phyloP scores from a whole-genome alignment of 2,329 filamentous ascomycete species.

The Colletotrichum gloeosporioides region DNA sequence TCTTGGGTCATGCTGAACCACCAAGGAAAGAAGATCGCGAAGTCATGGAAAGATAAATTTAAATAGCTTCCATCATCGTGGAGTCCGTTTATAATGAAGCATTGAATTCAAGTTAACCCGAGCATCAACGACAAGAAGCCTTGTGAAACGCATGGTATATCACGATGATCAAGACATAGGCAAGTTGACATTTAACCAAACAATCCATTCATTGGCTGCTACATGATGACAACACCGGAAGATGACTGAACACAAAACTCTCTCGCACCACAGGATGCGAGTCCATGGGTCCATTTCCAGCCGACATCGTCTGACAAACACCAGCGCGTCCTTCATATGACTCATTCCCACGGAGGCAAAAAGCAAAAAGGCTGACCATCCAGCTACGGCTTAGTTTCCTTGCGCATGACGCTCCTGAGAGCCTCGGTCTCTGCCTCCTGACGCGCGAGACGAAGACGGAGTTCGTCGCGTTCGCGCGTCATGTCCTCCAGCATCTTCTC shows the following conservation, averaged over 20 bases:
- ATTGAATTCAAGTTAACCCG: neutral
- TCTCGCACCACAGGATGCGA: neutral
- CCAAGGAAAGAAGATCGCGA: neutral
- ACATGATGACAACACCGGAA: neutral
- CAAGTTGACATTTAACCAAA: neutral
- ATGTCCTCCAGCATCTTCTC: conserved; percentile 64
- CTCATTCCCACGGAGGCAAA: neutral
- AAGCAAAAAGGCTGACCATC: neutral
- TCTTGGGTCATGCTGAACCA: neutral
- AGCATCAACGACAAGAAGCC: neutral
- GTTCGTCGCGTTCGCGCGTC: conserved; percentile 66
- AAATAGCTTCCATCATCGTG: neutral
- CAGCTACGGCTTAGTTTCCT: neutral
- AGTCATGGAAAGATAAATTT: neutral
- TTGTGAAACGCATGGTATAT: neutral
- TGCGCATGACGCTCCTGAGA: conserved; percentile 55
- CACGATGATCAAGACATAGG: neutral
- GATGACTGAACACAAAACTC: neutral
- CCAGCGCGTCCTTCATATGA: neutral
- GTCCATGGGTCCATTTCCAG: neutral
- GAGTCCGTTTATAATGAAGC: neutral
- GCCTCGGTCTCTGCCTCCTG: conserved; percentile 70
- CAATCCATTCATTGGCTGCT: neutral
- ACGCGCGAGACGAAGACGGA: conserved; percentile 66
- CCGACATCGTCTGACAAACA: neutral